These are phyloP conservation scores for Erodium texanum DNA, from an alignment of 441 rosid genomes.

Conservation along the genomic window DNA sequence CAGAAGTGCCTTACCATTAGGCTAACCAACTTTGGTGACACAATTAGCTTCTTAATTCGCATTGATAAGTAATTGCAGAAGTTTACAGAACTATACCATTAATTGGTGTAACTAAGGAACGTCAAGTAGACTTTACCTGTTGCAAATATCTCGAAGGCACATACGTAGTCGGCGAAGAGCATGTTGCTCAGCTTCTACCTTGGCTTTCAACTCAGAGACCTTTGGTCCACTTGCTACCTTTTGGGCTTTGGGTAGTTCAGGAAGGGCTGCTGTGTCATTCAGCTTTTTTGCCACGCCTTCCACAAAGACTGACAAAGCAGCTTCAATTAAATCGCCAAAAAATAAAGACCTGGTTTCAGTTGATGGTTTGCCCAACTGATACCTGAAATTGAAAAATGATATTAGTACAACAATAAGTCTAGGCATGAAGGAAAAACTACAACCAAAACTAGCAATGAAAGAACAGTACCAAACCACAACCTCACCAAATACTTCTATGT, in stretches of 20 bases:
- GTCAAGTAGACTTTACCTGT: conserved; percentile 41
- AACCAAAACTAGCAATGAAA: conserved; percentile 5
- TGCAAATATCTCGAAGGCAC: conserved; percentile 99
- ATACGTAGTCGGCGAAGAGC: conserved; percentile 94
- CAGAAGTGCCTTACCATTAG: too few species aligned
- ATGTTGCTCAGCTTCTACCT: conserved; percentile 98
- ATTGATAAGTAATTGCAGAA: not conserved
- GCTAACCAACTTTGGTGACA: too few species aligned
- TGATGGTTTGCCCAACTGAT: conserved; percentile 65
- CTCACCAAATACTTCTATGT: not conserved
- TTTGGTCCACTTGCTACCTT: conserved; percentile 80
- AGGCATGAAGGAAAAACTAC: not conserved
- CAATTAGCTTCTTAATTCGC: too few species aligned
- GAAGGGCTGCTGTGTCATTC: conserved; percentile 35
- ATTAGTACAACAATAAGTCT: conserved; percentile 14
- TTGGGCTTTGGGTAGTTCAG: conserved; percentile 82
- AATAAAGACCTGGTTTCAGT: conserved; percentile 69
- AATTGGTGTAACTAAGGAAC: not conserved
- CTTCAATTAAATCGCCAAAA: conserved; percentile 72
- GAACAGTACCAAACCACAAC: not conserved
- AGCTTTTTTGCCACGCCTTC: conserved; percentile 41
- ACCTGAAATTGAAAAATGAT: conserved; percentile 47
- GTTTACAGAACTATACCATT: not conserved
- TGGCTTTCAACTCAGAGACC: conserved; percentile 83
- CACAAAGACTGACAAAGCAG: conserved; percentile 76